Evolutionary conservation across 2,329 filamentous ascomycete species (phyloP).

Genomic region (Onygenales sp.): DNA sequence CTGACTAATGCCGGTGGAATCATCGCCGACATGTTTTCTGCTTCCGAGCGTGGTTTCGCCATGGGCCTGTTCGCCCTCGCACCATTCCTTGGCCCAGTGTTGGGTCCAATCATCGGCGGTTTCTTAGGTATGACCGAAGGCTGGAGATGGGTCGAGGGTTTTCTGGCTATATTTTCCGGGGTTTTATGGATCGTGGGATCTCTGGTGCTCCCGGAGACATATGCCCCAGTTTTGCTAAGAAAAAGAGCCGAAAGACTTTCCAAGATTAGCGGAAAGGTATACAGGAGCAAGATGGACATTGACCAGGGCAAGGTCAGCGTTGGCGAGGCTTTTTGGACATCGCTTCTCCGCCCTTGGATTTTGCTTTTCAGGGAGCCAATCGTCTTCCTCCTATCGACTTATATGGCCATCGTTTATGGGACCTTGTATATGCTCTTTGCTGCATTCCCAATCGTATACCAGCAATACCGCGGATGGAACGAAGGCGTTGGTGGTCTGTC

Average conservation of each 20-base stretch:
- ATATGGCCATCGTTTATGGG: constrained; percentile 46
- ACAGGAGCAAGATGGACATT: constrained; percentile 44
- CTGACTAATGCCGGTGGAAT: constrained; percentile 50
- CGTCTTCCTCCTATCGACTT: constrained; percentile 54
- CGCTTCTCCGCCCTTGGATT: constrained; percentile 57
- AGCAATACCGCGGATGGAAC: constrained; percentile 49
- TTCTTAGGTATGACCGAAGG: constrained; percentile 52
- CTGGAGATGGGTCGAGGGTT: constrained; percentile 56
- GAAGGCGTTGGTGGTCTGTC: constrained; percentile 52
- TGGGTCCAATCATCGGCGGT: constrained; percentile 53
- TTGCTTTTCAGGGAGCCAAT: constrained; percentile 63
- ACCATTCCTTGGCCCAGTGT: constrained; percentile 53
- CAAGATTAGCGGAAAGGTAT: constrained; percentile 45
- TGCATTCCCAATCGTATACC: constrained; percentile 58
- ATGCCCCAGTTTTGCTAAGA: constrained; percentile 48
- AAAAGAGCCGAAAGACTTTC: constrained; percentile 43
- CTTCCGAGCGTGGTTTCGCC: constrained; percentile 42
- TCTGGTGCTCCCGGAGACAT: constrained; percentile 50
- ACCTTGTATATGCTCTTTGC: constrained; percentile 51
- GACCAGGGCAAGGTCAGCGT: constrained; percentile 36
- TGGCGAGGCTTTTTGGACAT: constrained; percentile 44
- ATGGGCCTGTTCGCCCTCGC: constrained; percentile 54
- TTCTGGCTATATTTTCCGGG: constrained; percentile 53
- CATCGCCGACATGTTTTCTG: constrained; percentile 48
- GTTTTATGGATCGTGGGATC: constrained; percentile 46